A percentile compares a stretch with the other conserved stretches of the same genome.
These are phyloP conservation scores for Phytophthora capsici DNA, from an alignment of 352 stramenopile genomes.

Conservation along the genomic window DNA sequence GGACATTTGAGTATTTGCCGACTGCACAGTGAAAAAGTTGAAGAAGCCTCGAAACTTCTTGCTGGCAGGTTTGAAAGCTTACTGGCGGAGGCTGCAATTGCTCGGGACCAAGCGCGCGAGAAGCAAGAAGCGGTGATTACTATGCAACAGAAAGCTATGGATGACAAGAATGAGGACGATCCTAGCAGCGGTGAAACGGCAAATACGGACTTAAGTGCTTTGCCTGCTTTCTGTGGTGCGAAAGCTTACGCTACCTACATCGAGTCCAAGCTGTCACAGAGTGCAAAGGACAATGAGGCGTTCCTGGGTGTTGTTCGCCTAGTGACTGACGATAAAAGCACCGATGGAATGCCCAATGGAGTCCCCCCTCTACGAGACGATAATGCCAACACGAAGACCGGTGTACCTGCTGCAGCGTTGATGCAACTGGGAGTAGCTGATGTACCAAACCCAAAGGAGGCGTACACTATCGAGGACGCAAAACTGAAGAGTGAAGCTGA, in stretches of 20 bases:
- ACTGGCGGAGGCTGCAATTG: slow-evolving; percentile 53
- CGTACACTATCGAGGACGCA: slow-evolving; percentile 94
- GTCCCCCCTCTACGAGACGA: slow-evolving; percentile 10
- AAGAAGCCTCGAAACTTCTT: slow-evolving; percentile 46
- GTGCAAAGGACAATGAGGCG: slow-evolving; percentile 52
- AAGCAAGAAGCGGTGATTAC: slow-evolving; percentile 58
- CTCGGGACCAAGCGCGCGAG: slow-evolving; percentile 59
- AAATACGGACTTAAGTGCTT: slow-evolving; percentile 56
- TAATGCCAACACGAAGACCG: slow-evolving; percentile 11
- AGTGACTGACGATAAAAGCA: slow-evolving; percentile 44
- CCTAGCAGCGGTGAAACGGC: slow-evolving; percentile 37
- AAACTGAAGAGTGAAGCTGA: slow-evolving; percentile 93
- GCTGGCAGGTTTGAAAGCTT: slow-evolving; percentile 44
- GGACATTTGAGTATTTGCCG: slow-evolving; percentile 79
- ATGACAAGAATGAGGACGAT: slow-evolving; percentile 56
- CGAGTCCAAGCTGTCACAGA: slow-evolving; percentile 43
- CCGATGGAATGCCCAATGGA: slow-evolving; percentile 35
- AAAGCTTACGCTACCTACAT: slow-evolving; percentile 80
- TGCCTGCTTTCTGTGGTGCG: slow-evolving; percentile 75
- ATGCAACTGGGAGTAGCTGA: slow-evolving; percentile 66
- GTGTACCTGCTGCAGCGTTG: slow-evolving; percentile 23
- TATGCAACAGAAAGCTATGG: slow-evolving; percentile 52
- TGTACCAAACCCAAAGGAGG: slow-evolving; percentile 66
- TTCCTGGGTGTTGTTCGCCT: slow-evolving; percentile 63
- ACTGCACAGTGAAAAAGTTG: slow-evolving; percentile 64